Evolutionary conservation across 768 basidiomycete species (phyloP).

Genomic region (Suillus paluster): DNA sequence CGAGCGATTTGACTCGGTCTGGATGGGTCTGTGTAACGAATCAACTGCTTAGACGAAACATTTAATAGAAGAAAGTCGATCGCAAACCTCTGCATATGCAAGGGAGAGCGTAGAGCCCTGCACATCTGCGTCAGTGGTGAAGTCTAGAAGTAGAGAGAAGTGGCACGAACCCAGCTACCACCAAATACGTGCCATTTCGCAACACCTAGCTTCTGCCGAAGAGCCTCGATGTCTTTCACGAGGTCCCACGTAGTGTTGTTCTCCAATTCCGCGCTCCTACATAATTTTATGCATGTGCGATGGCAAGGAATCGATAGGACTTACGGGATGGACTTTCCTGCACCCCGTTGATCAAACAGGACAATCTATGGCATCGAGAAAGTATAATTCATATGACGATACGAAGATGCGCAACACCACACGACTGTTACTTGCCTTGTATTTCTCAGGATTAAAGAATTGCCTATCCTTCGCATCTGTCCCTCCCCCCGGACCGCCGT

Average conservation of each 20-base stretch:
- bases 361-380: constrained; percentile 57
- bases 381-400: constrained; percentile 4
- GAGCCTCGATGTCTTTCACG: constrained; percentile 85
- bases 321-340: constrained; percentile 86
- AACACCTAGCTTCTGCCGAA: constrained; percentile 75
- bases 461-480: constrained; percentile 65
- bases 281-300: constrained; percentile 12
- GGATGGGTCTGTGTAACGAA: constrained; percentile 65
- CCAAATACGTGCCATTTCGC: constrained; percentile 96
- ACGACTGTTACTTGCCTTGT: constrained; percentile 56
- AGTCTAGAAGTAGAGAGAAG: background rate
- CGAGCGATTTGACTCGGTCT: constrained; percentile 75
- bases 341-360: constrained; percentile 88
- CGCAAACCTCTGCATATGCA: constrained; percentile 78
- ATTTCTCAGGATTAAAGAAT: constrained; percentile 86
- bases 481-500: constrained; percentile 87
- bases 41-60: background rate
- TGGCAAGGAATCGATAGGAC: constrained; percentile 26
- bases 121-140: background rate
- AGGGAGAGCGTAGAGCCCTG: constrained; percentile 87
- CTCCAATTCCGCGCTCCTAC: constrained; percentile 71
- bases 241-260: constrained; percentile 96
- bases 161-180: constrained; percentile 78
- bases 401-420: background rate
- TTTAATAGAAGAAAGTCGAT: background rate